phyloP scores from a whole-genome alignment of 371 early-diverging fungal species.

The Funneliformis caledonium region DNA sequence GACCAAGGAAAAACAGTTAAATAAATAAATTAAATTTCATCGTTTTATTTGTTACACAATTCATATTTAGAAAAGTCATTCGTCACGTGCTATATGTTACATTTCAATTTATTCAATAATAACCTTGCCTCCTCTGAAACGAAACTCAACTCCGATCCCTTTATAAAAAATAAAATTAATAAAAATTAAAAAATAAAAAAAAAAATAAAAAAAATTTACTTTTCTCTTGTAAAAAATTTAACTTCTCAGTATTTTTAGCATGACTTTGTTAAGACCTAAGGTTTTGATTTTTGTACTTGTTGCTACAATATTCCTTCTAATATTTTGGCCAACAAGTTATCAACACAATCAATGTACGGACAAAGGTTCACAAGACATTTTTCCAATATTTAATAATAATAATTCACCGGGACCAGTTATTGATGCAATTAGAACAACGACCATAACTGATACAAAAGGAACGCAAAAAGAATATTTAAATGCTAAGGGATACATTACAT shows the following conservation, averaged over 20 bases:
- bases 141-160: too few species aligned
- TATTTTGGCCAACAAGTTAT: constrained; percentile 3
- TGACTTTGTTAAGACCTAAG: background rate
- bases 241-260: background rate
- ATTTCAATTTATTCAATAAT: too few species aligned
- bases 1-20: background rate
- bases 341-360: background rate
- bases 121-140: too few species aligned
- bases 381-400: background rate
- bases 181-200: too few species aligned
- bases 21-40: background rate
- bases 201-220: too few species aligned
- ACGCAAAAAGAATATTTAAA: constrained; percentile 13
- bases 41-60: too few species aligned
- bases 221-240: background rate
- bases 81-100: too few species aligned
- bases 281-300: background rate
- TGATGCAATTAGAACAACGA: constrained; percentile 9
- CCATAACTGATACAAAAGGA: background rate
- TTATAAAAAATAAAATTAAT: too few species aligned
- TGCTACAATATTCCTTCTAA: background rate
- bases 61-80: too few species aligned
- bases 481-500: constrained; percentile 8
- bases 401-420: background rate
- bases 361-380: background rate